A percentile compares a stretch with the other conserved stretches of the same genome.
These are phyloP conservation scores for Venturia oleaginea DNA, from an alignment of 2,329 filamentous ascomycete species.

Conservation along the genomic window DNA sequence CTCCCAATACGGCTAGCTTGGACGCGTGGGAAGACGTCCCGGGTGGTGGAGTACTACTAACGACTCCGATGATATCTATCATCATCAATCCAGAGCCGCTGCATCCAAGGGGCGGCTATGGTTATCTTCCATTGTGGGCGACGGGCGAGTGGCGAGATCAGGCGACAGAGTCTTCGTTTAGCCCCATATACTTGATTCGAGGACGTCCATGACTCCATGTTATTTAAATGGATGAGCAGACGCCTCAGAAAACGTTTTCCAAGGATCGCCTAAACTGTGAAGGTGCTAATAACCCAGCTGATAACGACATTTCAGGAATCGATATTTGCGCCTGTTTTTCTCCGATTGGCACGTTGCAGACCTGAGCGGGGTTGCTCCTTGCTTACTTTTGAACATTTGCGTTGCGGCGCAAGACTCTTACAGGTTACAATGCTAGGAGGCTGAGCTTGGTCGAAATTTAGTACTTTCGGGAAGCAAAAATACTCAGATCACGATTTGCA, in stretches of 20 bases:
- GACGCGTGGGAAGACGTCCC: background rate
- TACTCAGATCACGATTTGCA: background rate
- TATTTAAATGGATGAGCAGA: background rate
- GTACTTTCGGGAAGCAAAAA: background rate
- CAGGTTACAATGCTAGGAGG: background rate
- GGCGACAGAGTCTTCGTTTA: background rate
- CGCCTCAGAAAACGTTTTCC: background rate
- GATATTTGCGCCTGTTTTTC: background rate
- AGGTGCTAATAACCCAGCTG: background rate
- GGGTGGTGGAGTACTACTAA: background rate
- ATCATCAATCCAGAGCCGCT: background rate
- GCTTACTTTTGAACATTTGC: background rate
- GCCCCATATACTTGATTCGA: background rate
- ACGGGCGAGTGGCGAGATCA: background rate
- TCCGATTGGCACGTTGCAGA: conserved; percentile 3
- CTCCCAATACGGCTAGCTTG: background rate
- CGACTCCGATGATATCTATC: background rate
- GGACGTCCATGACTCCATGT: background rate
- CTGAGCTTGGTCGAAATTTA: background rate
- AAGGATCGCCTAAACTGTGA: background rate
- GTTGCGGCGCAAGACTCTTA: background rate
- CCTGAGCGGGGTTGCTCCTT: background rate
- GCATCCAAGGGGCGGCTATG: background rate
- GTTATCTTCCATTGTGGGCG: background rate
- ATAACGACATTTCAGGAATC: background rate